These are phyloP conservation scores for Tephrocybe rancida DNA, from an alignment of 768 basidiomycete genomes.

Conservation along the genomic window DNA sequence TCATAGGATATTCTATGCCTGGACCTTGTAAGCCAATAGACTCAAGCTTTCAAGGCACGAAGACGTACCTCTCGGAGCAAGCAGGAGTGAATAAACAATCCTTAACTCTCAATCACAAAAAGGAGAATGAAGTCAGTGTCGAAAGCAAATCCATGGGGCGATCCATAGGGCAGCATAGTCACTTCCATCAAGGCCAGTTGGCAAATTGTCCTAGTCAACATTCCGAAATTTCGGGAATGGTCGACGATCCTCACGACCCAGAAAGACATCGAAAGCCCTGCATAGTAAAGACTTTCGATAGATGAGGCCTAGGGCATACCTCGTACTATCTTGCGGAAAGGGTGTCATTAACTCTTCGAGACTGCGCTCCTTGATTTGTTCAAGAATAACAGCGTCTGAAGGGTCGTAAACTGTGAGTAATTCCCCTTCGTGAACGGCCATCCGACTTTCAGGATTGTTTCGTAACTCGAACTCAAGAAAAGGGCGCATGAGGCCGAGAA, in stretches of 20 bases:
- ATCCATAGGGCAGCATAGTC: background rate
- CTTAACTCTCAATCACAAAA: too few species aligned
- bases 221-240: background rate
- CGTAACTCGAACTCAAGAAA: constrained; percentile 11
- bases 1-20: too few species aligned
- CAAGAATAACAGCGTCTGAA: constrained; percentile 4
- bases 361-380: constrained; percentile 5
- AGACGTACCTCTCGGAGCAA: too few species aligned
- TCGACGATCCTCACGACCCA: background rate
- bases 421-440: constrained; percentile 6
- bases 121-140: too few species aligned
- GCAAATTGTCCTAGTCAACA: constrained; percentile 2
- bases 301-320: too few species aligned
- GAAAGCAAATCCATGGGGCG: too few species aligned
- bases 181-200: background rate
- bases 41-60: too few species aligned
- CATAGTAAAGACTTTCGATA: background rate
- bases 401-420: constrained; percentile 6
- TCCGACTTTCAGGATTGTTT: background rate
- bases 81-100: too few species aligned
- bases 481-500: constrained; percentile 13
- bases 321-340: background rate
- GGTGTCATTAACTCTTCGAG: background rate
- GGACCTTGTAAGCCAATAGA: too few species aligned
- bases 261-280: constrained; percentile 9